A percentile compares a stretch with the other conserved stretches of the same genome.
phyloP scores from a whole-genome alignment of 768 basidiomycete genomes.

The Pluteus cervinus region DNA sequence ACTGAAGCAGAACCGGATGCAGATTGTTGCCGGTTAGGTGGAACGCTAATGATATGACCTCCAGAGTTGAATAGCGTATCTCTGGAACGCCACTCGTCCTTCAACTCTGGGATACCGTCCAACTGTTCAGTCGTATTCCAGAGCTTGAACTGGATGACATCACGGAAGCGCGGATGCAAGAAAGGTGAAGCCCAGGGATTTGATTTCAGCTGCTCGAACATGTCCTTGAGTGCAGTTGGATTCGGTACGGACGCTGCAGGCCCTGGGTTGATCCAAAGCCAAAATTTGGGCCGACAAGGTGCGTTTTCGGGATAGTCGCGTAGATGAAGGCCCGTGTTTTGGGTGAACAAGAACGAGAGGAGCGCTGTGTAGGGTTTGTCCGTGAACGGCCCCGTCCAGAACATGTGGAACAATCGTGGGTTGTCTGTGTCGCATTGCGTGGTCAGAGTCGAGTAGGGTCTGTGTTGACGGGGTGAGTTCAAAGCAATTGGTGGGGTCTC shows the following conservation, averaged over 20 bases:
- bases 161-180: slow-evolving; percentile 86
- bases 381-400: slow-evolving; percentile 98
- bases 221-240: slow-evolving; percentile 70
- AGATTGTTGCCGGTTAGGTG: slow-evolving; percentile 13
- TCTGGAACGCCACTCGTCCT: slow-evolving; percentile 82
- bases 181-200: slow-evolving; percentile 97
- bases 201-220: slow-evolving; percentile 73
- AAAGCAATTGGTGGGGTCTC: slow-evolving; percentile 47
- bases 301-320: slow-evolving; percentile 40
- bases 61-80: slow-evolving; percentile 89
- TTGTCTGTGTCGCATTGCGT: slow-evolving; percentile 77
- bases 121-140: slow-evolving; percentile 99
- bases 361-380: slow-evolving; percentile 98
- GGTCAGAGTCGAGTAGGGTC: slow-evolving; percentile 49
- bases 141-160: slow-evolving; percentile 89
- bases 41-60: slow-evolving; percentile 68
- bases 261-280: slow-evolving; percentile 99
- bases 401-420: slow-evolving; percentile 94
- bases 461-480: slow-evolving; percentile 44
- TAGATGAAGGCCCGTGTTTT: slow-evolving; percentile 82
- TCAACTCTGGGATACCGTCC: slow-evolving; percentile 85
- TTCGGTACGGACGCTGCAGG: slow-evolving; percentile 89
- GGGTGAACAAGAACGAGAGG: slow-evolving; percentile 92
- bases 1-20: slow-evolving; percentile 13
- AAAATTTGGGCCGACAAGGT: slow-evolving; percentile 85